phyloP scores from a whole-genome alignment of 148 eudicot genomes.

The Vaccinium macrocarpon region DNA sequence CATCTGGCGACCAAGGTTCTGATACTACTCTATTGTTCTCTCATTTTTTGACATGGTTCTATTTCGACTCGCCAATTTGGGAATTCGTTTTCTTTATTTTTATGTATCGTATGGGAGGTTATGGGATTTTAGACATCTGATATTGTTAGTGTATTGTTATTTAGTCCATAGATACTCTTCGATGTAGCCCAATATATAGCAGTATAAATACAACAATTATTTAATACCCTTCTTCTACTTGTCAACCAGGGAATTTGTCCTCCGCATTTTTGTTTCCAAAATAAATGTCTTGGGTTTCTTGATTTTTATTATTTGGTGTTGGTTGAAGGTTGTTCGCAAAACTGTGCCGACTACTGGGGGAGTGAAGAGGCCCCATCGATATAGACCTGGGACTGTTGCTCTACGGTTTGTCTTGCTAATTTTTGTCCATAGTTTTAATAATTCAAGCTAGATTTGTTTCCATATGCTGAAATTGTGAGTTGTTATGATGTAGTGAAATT shows the following conservation, averaged over 20 bases:
- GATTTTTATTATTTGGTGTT: not conserved
- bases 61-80: not conserved
- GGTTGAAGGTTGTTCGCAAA: constrained; percentile 21
- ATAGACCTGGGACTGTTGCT: constrained; percentile 26
- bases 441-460: not conserved
- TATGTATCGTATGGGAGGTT: not conserved
- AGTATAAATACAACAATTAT: not conserved
- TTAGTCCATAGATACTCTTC: not conserved
- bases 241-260: not conserved
- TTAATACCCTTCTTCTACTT: not conserved
- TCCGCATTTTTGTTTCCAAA: not conserved
- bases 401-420: constrained; percentile 5
- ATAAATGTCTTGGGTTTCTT: not conserved
- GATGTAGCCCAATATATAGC: not conserved
- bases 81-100: not conserved
- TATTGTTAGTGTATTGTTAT: not conserved
- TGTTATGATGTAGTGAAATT: constrained; percentile 18
- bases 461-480: not conserved
- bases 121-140: not conserved
- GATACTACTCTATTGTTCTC: not conserved
- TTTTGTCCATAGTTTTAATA: no score
- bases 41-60: not conserved
- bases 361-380: constrained; percentile 29
- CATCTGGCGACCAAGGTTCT: constrained; percentile 25
- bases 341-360: constrained; percentile 25